Evolutionary conservation across 805 yeast species (phyloP).

Genomic region (Debaryomyces maramus): DNA sequence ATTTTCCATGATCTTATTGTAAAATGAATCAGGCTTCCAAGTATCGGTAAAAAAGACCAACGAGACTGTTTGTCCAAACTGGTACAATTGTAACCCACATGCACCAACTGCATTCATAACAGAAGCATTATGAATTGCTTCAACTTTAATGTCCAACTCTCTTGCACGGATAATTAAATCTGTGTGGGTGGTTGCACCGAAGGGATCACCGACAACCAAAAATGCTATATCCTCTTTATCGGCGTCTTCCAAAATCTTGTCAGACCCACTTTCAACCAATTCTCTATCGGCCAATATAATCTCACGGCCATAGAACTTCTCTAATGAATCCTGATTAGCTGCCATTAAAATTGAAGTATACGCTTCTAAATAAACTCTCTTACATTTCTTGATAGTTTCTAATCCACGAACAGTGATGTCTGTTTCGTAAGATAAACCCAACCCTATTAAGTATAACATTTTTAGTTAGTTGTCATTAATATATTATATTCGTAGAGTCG

Average conservation of each 20-base stretch:
- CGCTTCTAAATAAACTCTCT: constrained; percentile 91
- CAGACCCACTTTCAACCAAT: constrained; percentile 87
- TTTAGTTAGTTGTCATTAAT: no score
- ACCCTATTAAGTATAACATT: constrained; percentile 89
- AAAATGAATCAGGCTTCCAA: constrained; percentile 97
- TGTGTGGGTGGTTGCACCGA: constrained; percentile 98
- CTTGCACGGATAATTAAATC: constrained; percentile 91
- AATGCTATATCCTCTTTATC: constrained; percentile 85
- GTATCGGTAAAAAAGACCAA: constrained; percentile 91
- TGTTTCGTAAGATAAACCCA: constrained; percentile 83
- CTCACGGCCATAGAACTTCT: constrained; percentile 80
- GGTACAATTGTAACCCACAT: constrained; percentile 92
- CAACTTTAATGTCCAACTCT: constrained; percentile 74
- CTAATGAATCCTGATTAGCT: constrained; percentile 72
- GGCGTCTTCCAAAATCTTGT: constrained; percentile 74
- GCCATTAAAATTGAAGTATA: constrained; percentile 96
- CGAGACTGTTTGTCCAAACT: constrained; percentile 96
- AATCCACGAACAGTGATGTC: constrained; percentile 96
- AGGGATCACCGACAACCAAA: constrained; percentile 95
- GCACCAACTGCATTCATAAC: constrained; percentile 99
- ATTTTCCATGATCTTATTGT: constrained; percentile 84
- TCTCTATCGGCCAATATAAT: constrained; percentile 92
- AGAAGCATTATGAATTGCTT: constrained; percentile 90
- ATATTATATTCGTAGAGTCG: no score
- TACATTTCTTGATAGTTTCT: constrained; percentile 77